Conservation (phyloP, 345 rosid species). For the Populus nigra region DNA sequence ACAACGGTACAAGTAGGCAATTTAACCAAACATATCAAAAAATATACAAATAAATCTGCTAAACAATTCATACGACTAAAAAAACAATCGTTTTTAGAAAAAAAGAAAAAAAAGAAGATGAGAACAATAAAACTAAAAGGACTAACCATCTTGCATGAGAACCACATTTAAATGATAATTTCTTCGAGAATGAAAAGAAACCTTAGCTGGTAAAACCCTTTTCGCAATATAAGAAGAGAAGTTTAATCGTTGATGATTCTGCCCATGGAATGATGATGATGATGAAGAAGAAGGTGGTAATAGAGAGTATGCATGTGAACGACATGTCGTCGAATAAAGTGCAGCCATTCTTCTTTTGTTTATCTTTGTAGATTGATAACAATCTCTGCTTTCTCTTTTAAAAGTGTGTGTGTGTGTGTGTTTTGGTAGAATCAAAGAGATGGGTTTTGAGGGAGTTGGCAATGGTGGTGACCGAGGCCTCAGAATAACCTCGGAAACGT, state of each 20-base stretch:
- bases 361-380: background rate
- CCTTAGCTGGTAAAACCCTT: slow-evolving; percentile 36
- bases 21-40: background rate
- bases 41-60: background rate
- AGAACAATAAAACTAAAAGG: slow-evolving; percentile 33
- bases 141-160: slow-evolving; percentile 41
- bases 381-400: background rate
- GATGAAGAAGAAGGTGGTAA: slow-evolving; percentile 30
- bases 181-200: slow-evolving; percentile 38
- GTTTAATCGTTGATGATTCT: slow-evolving; percentile 30
- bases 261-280: slow-evolving; percentile 27
- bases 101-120: background rate
- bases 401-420: too few species aligned
- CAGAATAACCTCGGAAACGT: slow-evolving; percentile 46
- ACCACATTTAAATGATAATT: slow-evolving; percentile 37
- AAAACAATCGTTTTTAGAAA: background rate
- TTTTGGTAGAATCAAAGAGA: background rate
- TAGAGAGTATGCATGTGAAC: slow-evolving; percentile 28
- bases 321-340: slow-evolving; percentile 40
- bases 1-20: background rate
- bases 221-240: slow-evolving; percentile 33
- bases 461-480: slow-evolving; percentile 1
- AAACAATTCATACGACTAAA: background rate
- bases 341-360: slow-evolving; percentile 46
- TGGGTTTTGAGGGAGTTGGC: background rate